These are phyloP conservation scores for Phytopythium vexans DNA, from an alignment of 352 stramenopile genomes.

Conservation along the genomic window DNA sequence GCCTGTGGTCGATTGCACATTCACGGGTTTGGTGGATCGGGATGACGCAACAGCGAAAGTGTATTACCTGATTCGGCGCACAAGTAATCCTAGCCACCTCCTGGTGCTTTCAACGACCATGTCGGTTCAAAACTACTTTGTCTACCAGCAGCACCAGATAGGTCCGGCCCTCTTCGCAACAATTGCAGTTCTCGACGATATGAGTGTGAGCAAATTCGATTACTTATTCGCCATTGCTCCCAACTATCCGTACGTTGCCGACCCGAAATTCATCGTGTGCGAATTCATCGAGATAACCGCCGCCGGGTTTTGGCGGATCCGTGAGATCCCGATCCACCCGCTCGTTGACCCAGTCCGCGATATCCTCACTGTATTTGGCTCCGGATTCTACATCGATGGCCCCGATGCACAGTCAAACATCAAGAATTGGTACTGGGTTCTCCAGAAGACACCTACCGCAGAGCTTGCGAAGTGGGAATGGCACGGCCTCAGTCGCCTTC, in stretches of 20 bases:
- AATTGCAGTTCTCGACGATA: slow-evolving; percentile 22
- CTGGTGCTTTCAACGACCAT: slow-evolving; percentile 19
- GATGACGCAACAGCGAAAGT: slow-evolving; percentile 16
- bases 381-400: slow-evolving; percentile 15
- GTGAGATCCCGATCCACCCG: neutral
- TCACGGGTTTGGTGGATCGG: slow-evolving; percentile 8
- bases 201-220: slow-evolving; percentile 8
- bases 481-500: slow-evolving; percentile 22
- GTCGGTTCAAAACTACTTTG: slow-evolving; percentile 23
- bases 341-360: neutral
- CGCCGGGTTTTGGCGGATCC: neutral
- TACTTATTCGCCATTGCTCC: slow-evolving; percentile 23
- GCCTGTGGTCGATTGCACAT: slow-evolving; percentile 21
- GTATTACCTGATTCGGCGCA: slow-evolving; percentile 20
- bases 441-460: slow-evolving; percentile 12
- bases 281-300: neutral
- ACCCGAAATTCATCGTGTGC: neutral
- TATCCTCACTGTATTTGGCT: neutral
- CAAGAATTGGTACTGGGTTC: slow-evolving; percentile 19
- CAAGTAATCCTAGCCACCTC: slow-evolving; percentile 12
- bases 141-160: slow-evolving; percentile 14
- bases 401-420: slow-evolving; percentile 32
- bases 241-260: slow-evolving; percentile 22
- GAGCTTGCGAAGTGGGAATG: slow-evolving; percentile 20
- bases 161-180: slow-evolving; percentile 14